Conservation (phyloP, 1,139 yeast genomes). For the Debaryomyces nepalensis region DNA sequence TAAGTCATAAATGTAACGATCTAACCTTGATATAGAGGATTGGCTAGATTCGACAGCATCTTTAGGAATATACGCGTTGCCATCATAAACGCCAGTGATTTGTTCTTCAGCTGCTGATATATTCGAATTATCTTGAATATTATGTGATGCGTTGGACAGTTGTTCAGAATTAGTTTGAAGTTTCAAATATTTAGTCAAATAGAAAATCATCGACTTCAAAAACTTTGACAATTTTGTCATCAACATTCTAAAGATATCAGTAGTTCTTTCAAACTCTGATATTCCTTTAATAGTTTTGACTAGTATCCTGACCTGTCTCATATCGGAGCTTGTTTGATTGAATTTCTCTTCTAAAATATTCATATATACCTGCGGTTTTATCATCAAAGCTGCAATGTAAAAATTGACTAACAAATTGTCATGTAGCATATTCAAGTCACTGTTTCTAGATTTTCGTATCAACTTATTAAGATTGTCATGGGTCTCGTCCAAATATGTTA, state of each 20-base stretch:
- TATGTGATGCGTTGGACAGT: not conserved
- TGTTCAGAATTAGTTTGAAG: constrained; percentile 23
- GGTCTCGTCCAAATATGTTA: constrained; percentile 42
- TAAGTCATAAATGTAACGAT: constrained; percentile 2
- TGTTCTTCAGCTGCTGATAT: not conserved
- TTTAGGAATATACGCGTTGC: not conserved
- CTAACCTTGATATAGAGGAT: constrained; percentile 7
- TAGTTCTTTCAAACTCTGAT: constrained; percentile 35
- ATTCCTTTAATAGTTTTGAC: constrained; percentile 46
- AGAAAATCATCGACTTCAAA: constrained; percentile 36
- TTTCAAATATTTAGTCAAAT: constrained; percentile 34
- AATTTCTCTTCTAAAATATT: constrained; percentile 31
- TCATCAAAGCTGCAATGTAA: constrained; percentile 42
- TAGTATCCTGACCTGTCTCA: constrained; percentile 35
- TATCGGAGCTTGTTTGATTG: constrained; percentile 31
- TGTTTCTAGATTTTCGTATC: constrained; percentile 26
- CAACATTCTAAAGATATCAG: constrained; percentile 26
- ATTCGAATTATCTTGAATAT: not conserved
- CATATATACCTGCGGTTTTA: constrained; percentile 42
- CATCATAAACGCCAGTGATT: not conserved
- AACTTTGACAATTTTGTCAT: constrained; percentile 29
- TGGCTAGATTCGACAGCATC: not conserved
- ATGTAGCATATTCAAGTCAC: constrained; percentile 24
- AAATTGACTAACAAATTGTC: constrained; percentile 41
- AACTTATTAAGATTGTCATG: constrained; percentile 32